These are phyloP conservation scores for Fennellomyces sp. DNA, from an alignment of 371 early-diverging fungal species.

Conservation along the genomic window DNA sequence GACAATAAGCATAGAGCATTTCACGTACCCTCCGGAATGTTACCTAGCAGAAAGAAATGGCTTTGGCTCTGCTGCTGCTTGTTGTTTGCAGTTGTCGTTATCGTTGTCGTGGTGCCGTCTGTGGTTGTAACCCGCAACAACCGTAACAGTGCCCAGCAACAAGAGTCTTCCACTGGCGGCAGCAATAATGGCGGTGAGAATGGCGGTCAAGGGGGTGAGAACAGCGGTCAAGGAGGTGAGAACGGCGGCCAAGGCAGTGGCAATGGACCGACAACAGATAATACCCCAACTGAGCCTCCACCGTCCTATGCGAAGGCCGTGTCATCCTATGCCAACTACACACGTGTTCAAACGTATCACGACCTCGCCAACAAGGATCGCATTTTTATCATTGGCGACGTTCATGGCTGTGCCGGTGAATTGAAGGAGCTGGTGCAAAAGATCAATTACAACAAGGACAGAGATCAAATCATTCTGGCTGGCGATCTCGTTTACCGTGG, in stretches of 20 bases:
- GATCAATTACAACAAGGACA: conserved; percentile 37
- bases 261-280: background rate
- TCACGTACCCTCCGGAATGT: too few relatives aligned
- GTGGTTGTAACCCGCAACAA: conserved; percentile 35
- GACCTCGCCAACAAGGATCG: conserved; percentile 34
- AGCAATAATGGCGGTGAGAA: too few relatives aligned
- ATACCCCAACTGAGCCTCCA: background rate
- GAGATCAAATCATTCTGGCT: conserved; percentile 65
- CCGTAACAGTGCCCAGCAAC: conserved; percentile 10
- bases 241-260: background rate
- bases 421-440: conserved; percentile 50
- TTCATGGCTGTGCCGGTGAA: conserved; percentile 68
- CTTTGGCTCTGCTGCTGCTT: background rate
- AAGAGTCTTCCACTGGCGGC: too few relatives aligned
- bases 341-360: conserved; percentile 21
- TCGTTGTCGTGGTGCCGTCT: conserved; percentile 35
- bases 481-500: conserved; percentile 78
- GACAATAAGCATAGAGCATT: too few relatives aligned
- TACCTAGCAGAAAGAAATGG: background rate
- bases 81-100: conserved; percentile 26
- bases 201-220: background rate
- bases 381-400: conserved; percentile 71
- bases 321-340: conserved; percentile 47
- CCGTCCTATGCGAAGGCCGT: conserved; percentile 22
- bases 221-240: background rate